Conservation (phyloP, 2,329 filamentous ascomycete genomes). For the Colletotrichum musae region DNA sequence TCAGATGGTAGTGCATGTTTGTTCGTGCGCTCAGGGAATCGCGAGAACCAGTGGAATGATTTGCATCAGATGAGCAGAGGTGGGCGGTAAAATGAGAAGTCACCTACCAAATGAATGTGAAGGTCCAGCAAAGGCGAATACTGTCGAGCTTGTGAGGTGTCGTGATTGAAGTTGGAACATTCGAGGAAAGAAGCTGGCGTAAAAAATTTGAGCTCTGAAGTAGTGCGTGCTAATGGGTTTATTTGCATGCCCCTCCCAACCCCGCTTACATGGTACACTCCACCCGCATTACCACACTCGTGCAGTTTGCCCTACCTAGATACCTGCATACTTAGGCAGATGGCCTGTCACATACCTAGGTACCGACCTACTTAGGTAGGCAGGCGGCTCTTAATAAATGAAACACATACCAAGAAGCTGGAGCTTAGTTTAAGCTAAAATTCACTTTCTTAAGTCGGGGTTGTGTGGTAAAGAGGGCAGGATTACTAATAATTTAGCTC, state of each 20-base stretch:
- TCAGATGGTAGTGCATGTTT: constrained; percentile 87
- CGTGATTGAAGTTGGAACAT: neutral
- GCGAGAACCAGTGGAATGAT: constrained; percentile 71
- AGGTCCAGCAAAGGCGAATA: neutral
- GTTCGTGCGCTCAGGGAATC: constrained; percentile 73
- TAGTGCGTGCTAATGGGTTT: constrained; percentile 25
- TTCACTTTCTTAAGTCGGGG: too few relatives aligned
- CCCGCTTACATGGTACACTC: neutral
- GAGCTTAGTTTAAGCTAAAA: too few relatives aligned
- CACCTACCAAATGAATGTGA: constrained; percentile 43
- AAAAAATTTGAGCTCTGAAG: constrained; percentile 43
- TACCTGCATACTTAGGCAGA: too few relatives aligned
- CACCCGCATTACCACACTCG: neutral
- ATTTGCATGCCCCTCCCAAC: constrained; percentile 17
- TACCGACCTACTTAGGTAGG: too few relatives aligned
- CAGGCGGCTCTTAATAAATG: too few relatives aligned
- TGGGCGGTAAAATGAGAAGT: constrained; percentile 5
- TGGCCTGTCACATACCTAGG: too few relatives aligned
- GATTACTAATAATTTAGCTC: too few relatives aligned
- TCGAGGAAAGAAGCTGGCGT: neutral
- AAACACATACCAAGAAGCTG: too few relatives aligned
- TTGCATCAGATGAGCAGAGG: constrained; percentile 61
- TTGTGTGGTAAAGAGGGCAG: too few relatives aligned
- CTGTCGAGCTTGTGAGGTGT: neutral
- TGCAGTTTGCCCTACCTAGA: too few relatives aligned